A percentile compares a stretch with the other conserved stretches of the same genome.
Conservation (phyloP, 1,284 basidiomycete species). For the Tilletia indica region DNA sequence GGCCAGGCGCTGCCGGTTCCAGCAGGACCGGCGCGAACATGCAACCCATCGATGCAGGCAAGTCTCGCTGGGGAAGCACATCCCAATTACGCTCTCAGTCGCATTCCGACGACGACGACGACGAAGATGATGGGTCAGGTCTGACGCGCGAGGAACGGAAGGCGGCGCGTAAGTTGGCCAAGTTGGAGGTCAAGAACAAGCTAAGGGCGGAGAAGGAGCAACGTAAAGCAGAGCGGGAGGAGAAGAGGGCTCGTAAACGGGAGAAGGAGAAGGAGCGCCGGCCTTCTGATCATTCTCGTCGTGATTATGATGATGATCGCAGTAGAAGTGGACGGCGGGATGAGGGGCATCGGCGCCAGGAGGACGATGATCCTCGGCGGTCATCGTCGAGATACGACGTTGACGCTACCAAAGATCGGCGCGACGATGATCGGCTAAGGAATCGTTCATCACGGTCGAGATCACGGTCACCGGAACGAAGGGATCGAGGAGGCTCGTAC, state of each 20-base stretch:
- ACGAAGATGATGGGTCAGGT: constrained; percentile 20
- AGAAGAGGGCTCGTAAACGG: constrained; percentile 17
- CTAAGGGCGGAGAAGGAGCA: constrained; percentile 21
- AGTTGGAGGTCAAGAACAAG: constrained; percentile 26
- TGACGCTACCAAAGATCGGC: not conserved
- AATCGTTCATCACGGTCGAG: not conserved
- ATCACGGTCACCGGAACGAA: not conserved
- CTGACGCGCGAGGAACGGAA: constrained; percentile 37
- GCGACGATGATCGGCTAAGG: not conserved
- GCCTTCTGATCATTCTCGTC: not conserved
- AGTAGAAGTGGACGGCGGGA: not conserved
- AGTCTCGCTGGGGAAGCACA: constrained; percentile 21
- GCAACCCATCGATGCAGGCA: constrained; percentile 24
- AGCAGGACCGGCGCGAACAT: constrained; percentile 35
- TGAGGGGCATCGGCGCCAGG: not conserved
- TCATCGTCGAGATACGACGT: not conserved
- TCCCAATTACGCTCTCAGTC: not conserved
- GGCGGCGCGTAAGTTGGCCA: constrained; percentile 36
- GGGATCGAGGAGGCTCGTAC: not conserved
- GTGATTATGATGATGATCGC: not conserved
- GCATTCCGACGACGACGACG: not conserved
- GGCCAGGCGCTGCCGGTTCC: not conserved
- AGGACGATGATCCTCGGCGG: not conserved
- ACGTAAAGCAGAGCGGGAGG: constrained; percentile 19
- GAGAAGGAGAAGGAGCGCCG: constrained; percentile 20